Percentiles rank a stretch among this genome's conserved stretches.
Conservation (phyloP, 1,284 basidiomycete genomes). For the Tilletia indica region DNA sequence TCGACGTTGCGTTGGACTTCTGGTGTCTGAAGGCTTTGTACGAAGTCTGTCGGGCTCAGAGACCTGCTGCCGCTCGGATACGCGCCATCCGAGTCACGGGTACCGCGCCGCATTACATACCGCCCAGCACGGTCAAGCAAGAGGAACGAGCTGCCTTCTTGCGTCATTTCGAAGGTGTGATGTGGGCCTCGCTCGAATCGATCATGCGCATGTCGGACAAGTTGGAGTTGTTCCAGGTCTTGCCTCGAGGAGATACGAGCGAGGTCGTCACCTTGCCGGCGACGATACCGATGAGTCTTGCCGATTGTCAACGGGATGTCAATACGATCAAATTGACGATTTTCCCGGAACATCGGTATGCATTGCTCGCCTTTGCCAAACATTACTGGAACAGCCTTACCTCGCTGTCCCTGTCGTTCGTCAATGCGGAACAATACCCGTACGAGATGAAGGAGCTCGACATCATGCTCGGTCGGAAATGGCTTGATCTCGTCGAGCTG, state of each 20-base stretch:
- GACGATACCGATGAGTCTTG: background rate
- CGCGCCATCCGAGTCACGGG: conserved; percentile 2
- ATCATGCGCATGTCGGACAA: background rate
- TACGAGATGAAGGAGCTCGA: conserved; percentile 12
- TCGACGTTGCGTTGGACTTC: conserved; percentile 14
- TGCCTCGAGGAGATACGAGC: background rate
- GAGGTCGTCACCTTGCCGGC: background rate
- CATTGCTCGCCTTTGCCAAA: background rate
- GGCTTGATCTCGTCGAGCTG: conserved; percentile 8
- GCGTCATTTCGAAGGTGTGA: background rate
- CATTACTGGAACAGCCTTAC: background rate
- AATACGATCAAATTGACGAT: conserved; percentile 1
- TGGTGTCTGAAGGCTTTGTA: conserved; percentile 12
- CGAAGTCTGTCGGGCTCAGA: conserved; percentile 12
- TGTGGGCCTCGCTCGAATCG: conserved; percentile 1
- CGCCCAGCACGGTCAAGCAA: background rate
- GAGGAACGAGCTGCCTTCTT: background rate
- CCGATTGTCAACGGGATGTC: background rate
- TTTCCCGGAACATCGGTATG: background rate
- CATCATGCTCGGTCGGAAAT: conserved; percentile 3
- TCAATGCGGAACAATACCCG: background rate
- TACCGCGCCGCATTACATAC: background rate
- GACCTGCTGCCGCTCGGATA: background rate
- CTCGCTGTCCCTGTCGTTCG: background rate
- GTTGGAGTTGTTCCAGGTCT: background rate